Percentiles rank a stretch among this genome's conserved stretches.
Conservation (phyloP, 805 yeast genomes). For the Saturnispora sanitii region DNA sequence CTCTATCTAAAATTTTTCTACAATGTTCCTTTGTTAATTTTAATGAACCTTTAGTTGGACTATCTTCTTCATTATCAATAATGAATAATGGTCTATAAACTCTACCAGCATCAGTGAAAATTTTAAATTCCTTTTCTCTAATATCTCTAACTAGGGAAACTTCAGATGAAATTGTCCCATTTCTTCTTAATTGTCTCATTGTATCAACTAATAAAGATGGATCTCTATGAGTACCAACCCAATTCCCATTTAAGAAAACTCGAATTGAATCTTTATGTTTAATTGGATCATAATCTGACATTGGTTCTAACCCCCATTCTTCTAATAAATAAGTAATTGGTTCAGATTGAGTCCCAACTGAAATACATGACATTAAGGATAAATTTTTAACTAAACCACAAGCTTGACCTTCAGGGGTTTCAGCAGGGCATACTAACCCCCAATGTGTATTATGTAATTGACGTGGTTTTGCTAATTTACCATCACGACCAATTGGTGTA, state of each 20-base stretch:
- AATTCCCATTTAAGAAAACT: slow-evolving; percentile 95
- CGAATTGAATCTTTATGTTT: slow-evolving; percentile 86
- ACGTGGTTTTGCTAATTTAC: slow-evolving; percentile 97
- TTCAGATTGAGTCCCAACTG: slow-evolving; percentile 96
- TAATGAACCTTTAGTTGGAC: slow-evolving; percentile 64
- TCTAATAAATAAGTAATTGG: slow-evolving; percentile 88
- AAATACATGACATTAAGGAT: slow-evolving; percentile 93
- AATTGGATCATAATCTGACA: slow-evolving; percentile 91
- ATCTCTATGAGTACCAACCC: slow-evolving; percentile 98
- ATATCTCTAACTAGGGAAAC: slow-evolving; percentile 95
- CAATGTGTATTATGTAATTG: slow-evolving; percentile 98
- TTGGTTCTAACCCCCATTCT: slow-evolving; percentile 99
- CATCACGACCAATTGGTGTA: slow-evolving; percentile 98
- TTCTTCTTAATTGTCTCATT: slow-evolving; percentile 83
- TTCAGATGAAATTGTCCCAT: slow-evolving; percentile 92
- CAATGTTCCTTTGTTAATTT: slow-evolving; percentile 80
- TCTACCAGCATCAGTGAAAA: slow-evolving; percentile 97
- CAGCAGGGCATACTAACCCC: slow-evolving; percentile 99
- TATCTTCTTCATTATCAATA: slow-evolving; percentile 75
- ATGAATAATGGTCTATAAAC: slow-evolving; percentile 94
- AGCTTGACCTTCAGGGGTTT: slow-evolving; percentile 99
- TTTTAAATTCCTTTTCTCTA: slow-evolving; percentile 90
- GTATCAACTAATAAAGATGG: slow-evolving; percentile 89
- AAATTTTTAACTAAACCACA: slow-evolving; percentile 97
- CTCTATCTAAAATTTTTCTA: slow-evolving; percentile 51